Conservation (phyloP, 2,329 filamentous ascomycete genomes). For the Penicillium glabrum region DNA sequence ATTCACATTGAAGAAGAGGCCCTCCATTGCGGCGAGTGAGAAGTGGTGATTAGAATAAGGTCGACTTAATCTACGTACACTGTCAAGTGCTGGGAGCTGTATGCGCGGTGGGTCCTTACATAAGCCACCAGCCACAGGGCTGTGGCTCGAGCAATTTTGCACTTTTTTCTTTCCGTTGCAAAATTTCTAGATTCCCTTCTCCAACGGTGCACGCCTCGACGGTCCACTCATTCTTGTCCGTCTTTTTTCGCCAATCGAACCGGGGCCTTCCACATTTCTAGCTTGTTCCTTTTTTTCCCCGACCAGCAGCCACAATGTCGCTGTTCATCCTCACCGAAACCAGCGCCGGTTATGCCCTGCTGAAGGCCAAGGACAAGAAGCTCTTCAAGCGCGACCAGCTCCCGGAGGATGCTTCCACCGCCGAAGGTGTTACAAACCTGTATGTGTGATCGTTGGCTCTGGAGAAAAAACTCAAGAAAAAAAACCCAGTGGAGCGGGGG, state of each 20-base stretch:
- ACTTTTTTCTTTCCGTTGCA: slow-evolving; percentile 35
- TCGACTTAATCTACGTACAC: neutral
- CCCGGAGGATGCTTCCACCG: slow-evolving; percentile 69
- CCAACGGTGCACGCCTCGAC: slow-evolving; percentile 34
- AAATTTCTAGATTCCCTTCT: slow-evolving; percentile 38
- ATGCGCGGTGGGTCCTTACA: slow-evolving; percentile 23
- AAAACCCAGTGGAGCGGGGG: slow-evolving; percentile 5
- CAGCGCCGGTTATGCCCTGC: slow-evolving; percentile 93
- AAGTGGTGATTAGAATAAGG: slow-evolving; percentile 8
- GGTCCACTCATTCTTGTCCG: slow-evolving; percentile 27
- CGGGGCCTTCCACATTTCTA: slow-evolving; percentile 15
- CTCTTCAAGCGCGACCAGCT: slow-evolving; percentile 85
- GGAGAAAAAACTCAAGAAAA: neutral
- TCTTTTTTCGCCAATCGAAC: slow-evolving; percentile 24
- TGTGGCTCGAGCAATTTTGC: slow-evolving; percentile 30
- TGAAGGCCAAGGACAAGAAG: slow-evolving; percentile 99
- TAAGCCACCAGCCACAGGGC: slow-evolving; percentile 35
- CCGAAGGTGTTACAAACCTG: slow-evolving; percentile 84
- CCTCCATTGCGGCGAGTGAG: slow-evolving; percentile 66
- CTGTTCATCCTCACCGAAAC: slow-evolving; percentile 93
- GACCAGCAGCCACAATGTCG: slow-evolving; percentile 62
- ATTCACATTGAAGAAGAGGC: slow-evolving; percentile 90
- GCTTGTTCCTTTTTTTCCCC: slow-evolving; percentile 17
- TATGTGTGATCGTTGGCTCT: slow-evolving; percentile 51
- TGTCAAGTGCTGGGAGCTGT: neutral